Percentiles rank a stretch among this genome's conserved stretches.
These are phyloP conservation scores for Cryptococcus sp. DNA, from an alignment of 1,284 basidiomycete species.

Conservation along the genomic window DNA sequence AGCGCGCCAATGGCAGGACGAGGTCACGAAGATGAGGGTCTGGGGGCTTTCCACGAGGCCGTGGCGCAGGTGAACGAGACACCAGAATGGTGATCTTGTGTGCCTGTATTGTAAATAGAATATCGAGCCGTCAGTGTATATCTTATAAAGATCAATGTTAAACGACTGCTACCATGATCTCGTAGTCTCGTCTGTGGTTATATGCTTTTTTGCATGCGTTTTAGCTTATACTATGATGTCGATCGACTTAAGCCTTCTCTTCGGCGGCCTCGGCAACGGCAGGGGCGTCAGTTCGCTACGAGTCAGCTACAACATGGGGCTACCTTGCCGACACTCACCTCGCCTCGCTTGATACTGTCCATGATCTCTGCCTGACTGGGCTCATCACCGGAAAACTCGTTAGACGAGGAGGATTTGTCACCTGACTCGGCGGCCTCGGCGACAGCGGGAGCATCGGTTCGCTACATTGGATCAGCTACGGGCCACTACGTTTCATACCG, in stretches of 20 bases:
- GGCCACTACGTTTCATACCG: too few species aligned
- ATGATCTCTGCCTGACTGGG: background rate
- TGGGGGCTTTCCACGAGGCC: slow-evolving; percentile 21
- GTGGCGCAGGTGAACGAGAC: slow-evolving; percentile 1
- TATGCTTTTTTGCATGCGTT: background rate
- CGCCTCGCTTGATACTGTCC: background rate
- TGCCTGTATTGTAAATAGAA: background rate
- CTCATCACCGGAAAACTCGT: background rate
- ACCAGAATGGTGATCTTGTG: background rate
- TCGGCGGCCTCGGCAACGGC: background rate
- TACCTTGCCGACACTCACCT: background rate
- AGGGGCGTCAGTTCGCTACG: background rate
- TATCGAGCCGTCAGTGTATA: background rate
- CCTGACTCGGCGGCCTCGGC: background rate
- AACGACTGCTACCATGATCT: too few species aligned
- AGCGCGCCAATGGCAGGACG: slow-evolving; percentile 9
- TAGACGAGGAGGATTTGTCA: background rate
- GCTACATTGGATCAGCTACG: background rate
- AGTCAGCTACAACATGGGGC: background rate
- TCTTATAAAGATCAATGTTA: background rate
- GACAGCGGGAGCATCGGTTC: background rate
- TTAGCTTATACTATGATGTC: background rate
- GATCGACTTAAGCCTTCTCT: background rate
- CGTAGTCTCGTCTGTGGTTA: too few species aligned
- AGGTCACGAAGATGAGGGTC: slow-evolving; percentile 12